Conservation (phyloP, 78 protist genomes). For the Dictyostelium firmibasis region DNA sequence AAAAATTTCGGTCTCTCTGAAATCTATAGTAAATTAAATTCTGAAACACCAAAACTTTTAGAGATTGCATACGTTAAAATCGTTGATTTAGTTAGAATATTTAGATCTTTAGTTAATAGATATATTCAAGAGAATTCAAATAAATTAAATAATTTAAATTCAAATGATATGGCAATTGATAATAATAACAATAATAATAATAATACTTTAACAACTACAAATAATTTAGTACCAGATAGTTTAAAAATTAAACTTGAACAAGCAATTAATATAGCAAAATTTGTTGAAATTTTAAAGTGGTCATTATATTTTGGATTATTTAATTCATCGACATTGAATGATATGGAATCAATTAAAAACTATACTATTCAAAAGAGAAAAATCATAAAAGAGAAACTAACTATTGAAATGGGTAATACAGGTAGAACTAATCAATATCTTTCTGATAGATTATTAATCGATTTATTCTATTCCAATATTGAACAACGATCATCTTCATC, state of each 20-base stretch:
- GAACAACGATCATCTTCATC: not conserved
- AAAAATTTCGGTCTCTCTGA: not conserved
- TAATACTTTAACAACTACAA: not conserved
- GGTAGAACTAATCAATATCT: not conserved
- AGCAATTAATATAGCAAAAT: not conserved
- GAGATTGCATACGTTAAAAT: conserved; percentile 9
- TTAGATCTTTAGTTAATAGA: conserved; percentile 22
- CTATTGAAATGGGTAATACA: not conserved
- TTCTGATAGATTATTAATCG: conserved; percentile 7
- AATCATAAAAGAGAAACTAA: not conserved
- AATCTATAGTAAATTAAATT: not conserved
- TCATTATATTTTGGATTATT: not conserved
- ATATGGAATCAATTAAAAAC: not conserved
- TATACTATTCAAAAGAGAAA: not conserved
- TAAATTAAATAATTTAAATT: not conserved
- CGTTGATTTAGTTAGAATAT: not conserved
- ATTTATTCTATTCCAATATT: conserved; percentile 6
- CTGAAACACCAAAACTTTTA: not conserved
- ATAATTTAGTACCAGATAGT: not conserved
- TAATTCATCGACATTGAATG: not conserved
- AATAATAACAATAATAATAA: not conserved
- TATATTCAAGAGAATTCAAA: conserved; percentile 6
- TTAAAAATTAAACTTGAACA: conserved; percentile 11
- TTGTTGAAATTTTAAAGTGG: conserved; percentile 45
- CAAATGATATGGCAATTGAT: not conserved